phyloP scores from a whole-genome alignment of 768 basidiomycete genomes.

The Infundibulicybe gibba region DNA sequence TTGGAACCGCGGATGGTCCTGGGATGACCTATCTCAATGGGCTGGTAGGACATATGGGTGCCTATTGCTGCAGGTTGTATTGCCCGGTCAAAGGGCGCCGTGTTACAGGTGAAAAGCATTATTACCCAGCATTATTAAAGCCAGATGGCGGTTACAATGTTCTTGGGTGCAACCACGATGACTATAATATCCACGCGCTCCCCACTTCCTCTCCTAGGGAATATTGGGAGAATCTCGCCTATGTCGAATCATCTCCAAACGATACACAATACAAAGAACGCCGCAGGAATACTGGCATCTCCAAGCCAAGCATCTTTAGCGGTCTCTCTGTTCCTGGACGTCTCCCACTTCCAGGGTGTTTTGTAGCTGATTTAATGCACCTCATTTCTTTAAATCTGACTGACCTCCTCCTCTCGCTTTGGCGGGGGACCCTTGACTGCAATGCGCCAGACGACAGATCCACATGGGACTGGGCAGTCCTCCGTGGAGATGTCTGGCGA shows the following conservation, averaged over 20 bases:
- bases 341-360: conserved; percentile 25
- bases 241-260: conserved; percentile 11
- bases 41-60: conserved; percentile 21
- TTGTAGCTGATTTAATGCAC: conserved; percentile 36
- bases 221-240: conserved; percentile 8
- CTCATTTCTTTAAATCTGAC: conserved; percentile 29
- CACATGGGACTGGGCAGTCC: conserved; percentile 26
- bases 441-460: conserved; percentile 9
- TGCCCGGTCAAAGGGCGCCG: conserved; percentile 19
- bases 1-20: conserved; percentile 22
- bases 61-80: conserved; percentile 25
- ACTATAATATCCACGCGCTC: conserved; percentile 7
- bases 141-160: conserved; percentile 22
- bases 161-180: conserved; percentile 15
- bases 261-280: conserved; percentile 9
- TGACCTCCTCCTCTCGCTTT: conserved; percentile 30
- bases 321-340: conserved; percentile 15
- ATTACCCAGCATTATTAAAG: conserved; percentile 19
- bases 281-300: conserved; percentile 25
- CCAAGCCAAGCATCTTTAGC: conserved; percentile 30
- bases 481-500: conserved; percentile 24
- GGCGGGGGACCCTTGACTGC: conserved; percentile 22
- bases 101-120: conserved; percentile 15
- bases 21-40: conserved; percentile 19
- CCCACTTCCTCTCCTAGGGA: neutral